Evolutionary conservation across 768 basidiomycete species (phyloP), one percentile per base, ranked within the genome.

Genomic region (Boletus rufocinnamomeus): DNA sequence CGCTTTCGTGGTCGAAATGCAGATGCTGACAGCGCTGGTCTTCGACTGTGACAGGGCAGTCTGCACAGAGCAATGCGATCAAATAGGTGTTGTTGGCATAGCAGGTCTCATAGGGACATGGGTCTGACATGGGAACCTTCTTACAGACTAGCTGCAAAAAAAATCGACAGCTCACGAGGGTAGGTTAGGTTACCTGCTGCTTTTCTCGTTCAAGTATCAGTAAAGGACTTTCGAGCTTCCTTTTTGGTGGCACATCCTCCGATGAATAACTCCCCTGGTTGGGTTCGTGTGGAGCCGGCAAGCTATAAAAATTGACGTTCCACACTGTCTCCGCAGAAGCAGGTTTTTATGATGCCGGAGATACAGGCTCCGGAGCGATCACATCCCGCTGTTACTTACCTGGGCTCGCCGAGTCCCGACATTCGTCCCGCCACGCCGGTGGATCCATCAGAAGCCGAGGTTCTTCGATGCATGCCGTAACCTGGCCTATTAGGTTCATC

Each of bases 311-410:
- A 6, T 7, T 48, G 37, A 46, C n/a, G 23, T 45, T 35, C 40
- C 27, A 5, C 46, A 25, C 27, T 37, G 44, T 43, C 60, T 52
- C 48, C 46, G 32, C 28, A 27, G 50, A 54, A 54, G 62, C 23
- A 32, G 11, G 23, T 9, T 19, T 21, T 34, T 19, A n/a, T 38
- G 32, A 38, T n/a, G 34, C 35, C 46, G 43, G 53, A 17, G 6
- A 46, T 38, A 23, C 38, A 47, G 51, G 27, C 37, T 45, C 53
- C 54, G 56, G 48, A 53, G 30, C 16, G 58, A 38, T 51, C 30
- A 38, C 25, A 44, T 34, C 21, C 43, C 50, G 41, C 43, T 43
- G 43, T 60, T 41, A n/a, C n/a, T n/a, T n/a, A n/a, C n/a, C 6
- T 27, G 10, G 32, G n/a, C 28, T 54, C 51, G n/a, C n/a, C n/a